A percentile compares a stretch with the other conserved stretches of the same genome.
phyloP scores from a whole-genome alignment of 306 rosid species.

The Cucurbita ficifolia region DNA sequence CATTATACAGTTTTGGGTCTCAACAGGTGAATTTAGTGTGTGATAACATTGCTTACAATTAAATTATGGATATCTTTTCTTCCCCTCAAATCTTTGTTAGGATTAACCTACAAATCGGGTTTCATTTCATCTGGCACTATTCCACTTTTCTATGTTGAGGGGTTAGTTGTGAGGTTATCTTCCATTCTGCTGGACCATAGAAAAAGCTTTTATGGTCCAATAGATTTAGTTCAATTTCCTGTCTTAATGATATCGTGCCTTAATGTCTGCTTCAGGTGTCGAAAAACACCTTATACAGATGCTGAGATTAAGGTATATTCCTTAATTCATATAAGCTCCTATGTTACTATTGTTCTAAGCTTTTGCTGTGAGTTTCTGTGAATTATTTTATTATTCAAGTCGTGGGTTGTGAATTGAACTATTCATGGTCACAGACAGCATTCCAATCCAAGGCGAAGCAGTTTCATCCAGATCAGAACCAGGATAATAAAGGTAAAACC shows the following conservation, averaged over 20 bases:
- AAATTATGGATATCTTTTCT: background rate
- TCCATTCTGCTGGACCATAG: background rate
- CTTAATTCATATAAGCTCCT: background rate
- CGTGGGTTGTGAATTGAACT: background rate
- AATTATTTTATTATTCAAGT: background rate
- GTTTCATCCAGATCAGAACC: slow-evolving; percentile 97
- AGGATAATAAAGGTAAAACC: slow-evolving; percentile 52
- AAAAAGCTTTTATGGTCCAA: background rate
- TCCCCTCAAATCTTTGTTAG: background rate
- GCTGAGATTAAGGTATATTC: slow-evolving; percentile 65
- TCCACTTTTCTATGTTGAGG: background rate
- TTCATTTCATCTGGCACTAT: background rate
- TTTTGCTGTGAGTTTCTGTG: background rate
- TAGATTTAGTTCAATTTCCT: background rate
- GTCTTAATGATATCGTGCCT: background rate
- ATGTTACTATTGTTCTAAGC: background rate
- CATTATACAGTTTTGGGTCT: slow-evolving; percentile 94
- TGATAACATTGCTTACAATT: background rate
- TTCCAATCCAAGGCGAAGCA: slow-evolving; percentile 80
- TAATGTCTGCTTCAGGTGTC: slow-evolving; percentile 39
- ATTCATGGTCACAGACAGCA: slow-evolving; percentile 48
- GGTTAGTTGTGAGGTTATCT: background rate
- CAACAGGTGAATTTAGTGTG: slow-evolving; percentile 50
- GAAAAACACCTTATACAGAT: slow-evolving; percentile 66
- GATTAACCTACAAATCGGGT: background rate